Percentiles rank a stretch among this genome's conserved stretches.
These are phyloP conservation scores for Byssochlamys sp. DNA, from an alignment of 2,329 filamentous ascomycete genomes.

Conservation along the genomic window DNA sequence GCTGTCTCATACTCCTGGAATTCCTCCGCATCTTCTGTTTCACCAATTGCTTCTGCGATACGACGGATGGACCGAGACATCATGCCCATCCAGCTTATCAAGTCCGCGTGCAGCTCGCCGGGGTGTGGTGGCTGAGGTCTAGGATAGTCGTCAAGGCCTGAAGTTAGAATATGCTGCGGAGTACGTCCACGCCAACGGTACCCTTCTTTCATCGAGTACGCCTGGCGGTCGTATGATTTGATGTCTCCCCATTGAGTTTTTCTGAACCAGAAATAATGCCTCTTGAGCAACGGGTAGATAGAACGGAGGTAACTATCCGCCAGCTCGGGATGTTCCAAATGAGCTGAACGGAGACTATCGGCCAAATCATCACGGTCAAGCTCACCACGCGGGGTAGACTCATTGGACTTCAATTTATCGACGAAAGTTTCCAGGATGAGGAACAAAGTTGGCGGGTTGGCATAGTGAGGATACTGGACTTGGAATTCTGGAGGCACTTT, in stretches of 20 bases:
- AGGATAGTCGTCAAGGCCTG: constrained; percentile 91
- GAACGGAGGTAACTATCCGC: constrained; percentile 62
- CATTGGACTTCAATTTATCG: constrained; percentile 56
- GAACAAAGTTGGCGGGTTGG: constrained; percentile 91
- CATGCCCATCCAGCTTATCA: constrained; percentile 95
- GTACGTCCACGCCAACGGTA: constrained; percentile 93
- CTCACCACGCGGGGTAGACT: constrained; percentile 16
- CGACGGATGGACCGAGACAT: constrained; percentile 79
- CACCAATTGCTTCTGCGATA: constrained; percentile 65
- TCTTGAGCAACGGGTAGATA: constrained; percentile 76
- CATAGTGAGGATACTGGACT: constrained; percentile 91
- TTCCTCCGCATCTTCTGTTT: constrained; percentile 64
- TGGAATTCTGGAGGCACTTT: constrained; percentile 92
- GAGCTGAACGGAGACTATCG: constrained; percentile 50
- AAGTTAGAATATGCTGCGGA: constrained; percentile 76
- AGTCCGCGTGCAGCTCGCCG: constrained; percentile 86
- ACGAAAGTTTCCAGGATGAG: constrained; percentile 77
- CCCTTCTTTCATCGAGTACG: constrained; percentile 78
- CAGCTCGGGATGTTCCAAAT: constrained; percentile 58
- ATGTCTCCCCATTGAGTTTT: constrained; percentile 83
- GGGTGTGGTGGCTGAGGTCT: constrained; percentile 87
- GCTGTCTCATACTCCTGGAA: constrained; percentile 64
- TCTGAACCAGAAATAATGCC: constrained; percentile 90
- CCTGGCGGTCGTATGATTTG: constrained; percentile 79
- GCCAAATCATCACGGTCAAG: constrained; percentile 19